Base-by-base conservation (phyloP, 495 filamentous ascomycete genomes). In the Xylaria telfairii region DNA sequence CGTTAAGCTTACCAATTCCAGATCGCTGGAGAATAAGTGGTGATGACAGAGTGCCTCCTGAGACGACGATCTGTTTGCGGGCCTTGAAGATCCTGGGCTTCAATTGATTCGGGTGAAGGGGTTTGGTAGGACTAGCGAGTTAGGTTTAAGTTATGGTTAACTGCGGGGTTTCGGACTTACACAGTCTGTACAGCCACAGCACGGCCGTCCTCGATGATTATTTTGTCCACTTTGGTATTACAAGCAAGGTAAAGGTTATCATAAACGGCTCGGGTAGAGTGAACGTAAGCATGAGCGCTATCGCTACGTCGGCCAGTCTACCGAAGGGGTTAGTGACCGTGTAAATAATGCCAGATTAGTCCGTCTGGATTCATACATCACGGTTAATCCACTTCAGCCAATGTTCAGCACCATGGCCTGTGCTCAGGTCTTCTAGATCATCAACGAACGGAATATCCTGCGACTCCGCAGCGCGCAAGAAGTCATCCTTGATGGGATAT, bases 191-290 rank as follows among this genome's bases (percentile, higher is more conserved):
- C 87, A 47, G 85, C 91, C 13, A 91, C 89, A 4, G 91, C 90
- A 39, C 86, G 81, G 37, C 87, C 89, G 69, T 92, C 86, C 68
- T 94, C 91, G 61, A 95, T 88, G 67, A 94, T 91, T 17, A 93
- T 82, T 78, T 91, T 93, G 75, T 93, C 91, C n/a, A 92, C 88
- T 78, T 94, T 95, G 74, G 92, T 94, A 80, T 93, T 92, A 79
- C 88, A 90, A 72, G 90, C 88, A 1, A 95, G 83, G 74, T 93
- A 92, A 30, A 95, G 81, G 76, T 94, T 95, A 59, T 83, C 82
- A 75, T 93, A 79, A 30, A 88, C 87, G 24, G 88, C 83, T 70
- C 90, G 85, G 9, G 90, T 92, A 32, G 89, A 89, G 75, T 93
- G 90, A 41, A 93, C 85, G 69, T 93, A 93, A 1, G 89, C 90